Evolutionary conservation across 2,329 filamentous ascomycete species (phyloP).

Genomic region (Hymenoscyphus linearis): DNA sequence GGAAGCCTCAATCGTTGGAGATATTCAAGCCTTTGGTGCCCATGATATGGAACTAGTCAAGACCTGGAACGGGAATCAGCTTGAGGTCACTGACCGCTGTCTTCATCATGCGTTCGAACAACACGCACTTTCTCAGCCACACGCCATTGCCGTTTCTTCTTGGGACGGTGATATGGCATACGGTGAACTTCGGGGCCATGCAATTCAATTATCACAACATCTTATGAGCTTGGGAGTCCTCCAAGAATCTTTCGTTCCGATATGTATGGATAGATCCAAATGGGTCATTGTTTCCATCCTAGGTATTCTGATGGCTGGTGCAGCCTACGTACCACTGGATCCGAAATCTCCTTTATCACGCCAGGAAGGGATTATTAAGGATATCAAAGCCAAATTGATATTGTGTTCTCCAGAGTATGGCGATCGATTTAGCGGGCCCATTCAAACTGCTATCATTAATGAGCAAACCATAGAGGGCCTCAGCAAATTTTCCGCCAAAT

Average conservation of each 20-base stretch:
- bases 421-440: neutral
- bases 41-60: constrained; percentile 6
- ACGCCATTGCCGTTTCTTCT: constrained; percentile 9
- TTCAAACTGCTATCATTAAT: neutral
- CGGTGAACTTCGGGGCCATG: constrained; percentile 8
- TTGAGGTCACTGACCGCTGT: constrained; percentile 10
- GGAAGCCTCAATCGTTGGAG: neutral
- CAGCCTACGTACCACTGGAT: constrained; percentile 25
- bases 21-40: constrained; percentile 4
- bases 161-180: constrained; percentile 19
- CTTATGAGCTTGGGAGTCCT: constrained; percentile 14
- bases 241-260: constrained; percentile 13
- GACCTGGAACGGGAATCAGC: constrained; percentile 5
- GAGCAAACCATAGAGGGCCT: neutral
- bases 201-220: constrained; percentile 5
- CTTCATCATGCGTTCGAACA: constrained; percentile 21
- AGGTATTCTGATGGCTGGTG: constrained; percentile 20
- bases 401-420: neutral
- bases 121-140: constrained; percentile 11
- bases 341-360: constrained; percentile 21
- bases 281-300: constrained; percentile 20
- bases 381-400: neutral
- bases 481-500: neutral
- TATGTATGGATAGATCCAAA: constrained; percentile 22
- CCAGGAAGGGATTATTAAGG: neutral